Evolutionary conservation across 176 grass and related monocot species (phyloP).

Genomic region (Hordeum vulgare): DNA sequence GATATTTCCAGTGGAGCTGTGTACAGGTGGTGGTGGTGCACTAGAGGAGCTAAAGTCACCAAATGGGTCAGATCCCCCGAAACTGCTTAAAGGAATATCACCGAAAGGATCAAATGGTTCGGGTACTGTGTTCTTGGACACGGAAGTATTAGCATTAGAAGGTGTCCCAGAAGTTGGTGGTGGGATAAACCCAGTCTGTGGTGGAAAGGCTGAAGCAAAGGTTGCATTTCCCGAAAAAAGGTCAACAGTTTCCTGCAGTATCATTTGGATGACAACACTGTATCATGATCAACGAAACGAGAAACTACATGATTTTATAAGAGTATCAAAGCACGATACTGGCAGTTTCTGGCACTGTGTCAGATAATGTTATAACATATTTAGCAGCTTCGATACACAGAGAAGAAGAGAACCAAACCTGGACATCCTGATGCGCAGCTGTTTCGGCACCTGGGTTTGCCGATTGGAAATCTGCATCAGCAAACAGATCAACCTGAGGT

Average conservation of each 20-base stretch:
- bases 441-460: conserved; percentile 40
- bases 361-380: neutral
- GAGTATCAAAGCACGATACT: neutral
- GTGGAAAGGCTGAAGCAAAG: conserved; percentile 48
- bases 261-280: conserved; percentile 11
- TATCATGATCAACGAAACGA: conserved; percentile 8
- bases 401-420: conserved; percentile 44
- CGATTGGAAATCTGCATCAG: conserved; percentile 81
- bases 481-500: conserved; percentile 80
- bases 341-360: neutral
- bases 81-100: conserved; percentile 65
- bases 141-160: conserved; percentile 33
- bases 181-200: conserved; percentile 30
- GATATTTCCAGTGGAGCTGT: conserved; percentile 39
- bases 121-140: conserved; percentile 27
- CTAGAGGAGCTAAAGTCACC: conserved; percentile 43
- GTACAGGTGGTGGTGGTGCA: conserved; percentile 10
- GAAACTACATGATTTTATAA: neutral
- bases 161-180: conserved; percentile 47
- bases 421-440: conserved; percentile 22
- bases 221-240: conserved; percentile 39
- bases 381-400: neutral
- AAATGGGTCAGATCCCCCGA: conserved; percentile 80
- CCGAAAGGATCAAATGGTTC: conserved; percentile 87
- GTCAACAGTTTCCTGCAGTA: conserved; percentile 53